Evolutionary conservation across 805 yeast species (phyloP), one percentile per base, ranked within the genome.

Genomic region (Wickerhamiella azymoides): DNA sequence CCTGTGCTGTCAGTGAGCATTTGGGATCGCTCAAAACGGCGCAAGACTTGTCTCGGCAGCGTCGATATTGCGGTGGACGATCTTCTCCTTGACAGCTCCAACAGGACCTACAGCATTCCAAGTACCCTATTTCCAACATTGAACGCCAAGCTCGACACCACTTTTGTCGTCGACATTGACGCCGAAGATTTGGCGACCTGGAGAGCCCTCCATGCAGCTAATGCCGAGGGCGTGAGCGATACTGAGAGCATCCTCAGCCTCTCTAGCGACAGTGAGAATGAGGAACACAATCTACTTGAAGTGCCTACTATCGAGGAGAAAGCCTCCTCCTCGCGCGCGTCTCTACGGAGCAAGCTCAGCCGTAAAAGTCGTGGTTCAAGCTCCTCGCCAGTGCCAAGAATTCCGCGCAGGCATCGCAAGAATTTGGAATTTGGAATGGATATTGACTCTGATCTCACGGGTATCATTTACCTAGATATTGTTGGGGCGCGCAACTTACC

Each of bases 401-500:
- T 42, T 6, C 45, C 45, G 10, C 39, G 45, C 14, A 35, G 40
- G 4, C 30, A 30, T 8, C 37, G 41, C 24, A 43, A 30, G 13
- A 38, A 36, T 9, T 13, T 19, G 17, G 25, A 40, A 7, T 48
- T 54, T 40, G 47, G 50, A 11, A 47, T 55, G 45, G 54, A 50
- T 37, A 45, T 54, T 35, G 50, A 47, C 33, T 49, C 58, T 2
- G 59, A 58, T 21, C 56, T 64, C 8, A 51, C 57, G 1, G 98
- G 97, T 2, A 81, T 88, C 7, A 62, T 83, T 3, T 84, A 81
- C 54, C 57, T 89, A 30, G 94, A 88, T 51, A 74, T 89, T 17
- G 71, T 76, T 2, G 74, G 80, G 1, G 85, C 89, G 9, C 65
- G 74, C 2, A 85, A 80, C 47, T 66, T 89, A 32, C 98, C 98